Conservation (phyloP, 164 flowering plant genomes). For the Tinospora cordifolia region DNA sequence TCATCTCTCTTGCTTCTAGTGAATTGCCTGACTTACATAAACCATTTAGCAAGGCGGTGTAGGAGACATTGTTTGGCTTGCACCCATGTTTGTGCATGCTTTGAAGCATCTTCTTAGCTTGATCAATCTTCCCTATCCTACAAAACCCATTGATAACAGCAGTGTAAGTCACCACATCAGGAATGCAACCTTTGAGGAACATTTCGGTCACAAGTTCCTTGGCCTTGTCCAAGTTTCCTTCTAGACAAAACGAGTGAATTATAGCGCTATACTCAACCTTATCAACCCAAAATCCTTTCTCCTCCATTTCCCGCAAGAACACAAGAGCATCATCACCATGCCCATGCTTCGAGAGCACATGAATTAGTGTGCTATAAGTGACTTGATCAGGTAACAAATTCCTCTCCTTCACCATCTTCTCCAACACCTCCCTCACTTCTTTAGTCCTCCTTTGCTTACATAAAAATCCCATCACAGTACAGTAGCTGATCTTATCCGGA, state of each 20-base stretch:
- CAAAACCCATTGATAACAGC: conserved; percentile 70
- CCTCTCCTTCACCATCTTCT: conserved; percentile 50
- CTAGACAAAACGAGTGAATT: conserved; percentile 54
- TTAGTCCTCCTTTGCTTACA: conserved; percentile 61
- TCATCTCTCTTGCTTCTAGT: conserved; percentile 72
- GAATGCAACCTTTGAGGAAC: conserved; percentile 58
- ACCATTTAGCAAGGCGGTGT: conserved; percentile 75
- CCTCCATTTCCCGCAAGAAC: conserved; percentile 69
- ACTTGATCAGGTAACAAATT: conserved; percentile 65
- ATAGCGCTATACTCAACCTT: conserved; percentile 78
- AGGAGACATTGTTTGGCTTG: conserved; percentile 77
- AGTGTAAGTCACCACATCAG: conserved; percentile 93
- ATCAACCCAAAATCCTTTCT: conserved; percentile 57
- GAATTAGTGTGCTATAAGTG: conserved; percentile 64
- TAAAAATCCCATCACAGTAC: conserved; percentile 61
- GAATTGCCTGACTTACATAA: conserved; percentile 64
- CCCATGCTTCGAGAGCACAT: conserved; percentile 69
- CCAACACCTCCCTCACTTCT: conserved; percentile 68
- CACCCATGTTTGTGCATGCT: conserved; percentile 73
- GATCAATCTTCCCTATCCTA: conserved; percentile 52
- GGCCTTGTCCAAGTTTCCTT: conserved; percentile 58
- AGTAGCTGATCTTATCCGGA: conserved; percentile 87
- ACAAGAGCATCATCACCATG: conserved; percentile 64
- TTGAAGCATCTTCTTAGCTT: conserved; percentile 71
- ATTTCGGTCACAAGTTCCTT: conserved; percentile 69